phyloP scores from a whole-genome alignment of 2,329 filamentous ascomycete species.

The Penicillium sp. region DNA sequence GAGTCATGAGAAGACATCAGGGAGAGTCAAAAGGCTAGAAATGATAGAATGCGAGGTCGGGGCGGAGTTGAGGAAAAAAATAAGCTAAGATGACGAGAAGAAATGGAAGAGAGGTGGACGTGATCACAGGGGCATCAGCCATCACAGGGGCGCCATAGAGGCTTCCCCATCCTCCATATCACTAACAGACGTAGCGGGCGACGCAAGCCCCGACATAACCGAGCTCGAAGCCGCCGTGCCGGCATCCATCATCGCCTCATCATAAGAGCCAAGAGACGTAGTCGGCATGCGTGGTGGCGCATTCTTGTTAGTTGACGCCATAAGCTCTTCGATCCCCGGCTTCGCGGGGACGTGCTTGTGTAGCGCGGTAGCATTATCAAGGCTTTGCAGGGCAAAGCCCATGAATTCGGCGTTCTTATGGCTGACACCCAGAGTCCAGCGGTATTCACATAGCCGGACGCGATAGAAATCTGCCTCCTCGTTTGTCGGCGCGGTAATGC shows the following conservation, averaged over 20 bases:
- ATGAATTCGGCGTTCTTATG: slow-evolving; percentile 62
- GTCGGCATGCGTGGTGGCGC: slow-evolving; percentile 17
- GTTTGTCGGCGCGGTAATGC: slow-evolving; percentile 79
- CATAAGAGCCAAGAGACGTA: slow-evolving; percentile 16
- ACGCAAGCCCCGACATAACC: slow-evolving; percentile 38
- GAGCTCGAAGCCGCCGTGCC: slow-evolving; percentile 31
- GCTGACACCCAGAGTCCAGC: slow-evolving; percentile 89
- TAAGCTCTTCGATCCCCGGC: slow-evolving; percentile 54
- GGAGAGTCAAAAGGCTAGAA: not conserved
- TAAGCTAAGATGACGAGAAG: not conserved
- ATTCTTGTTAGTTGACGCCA: slow-evolving; percentile 32
- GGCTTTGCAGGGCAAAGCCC: slow-evolving; percentile 70
- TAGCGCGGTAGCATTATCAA: slow-evolving; percentile 68
- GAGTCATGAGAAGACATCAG: slow-evolving; percentile 4
- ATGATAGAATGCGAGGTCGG: not conserved
- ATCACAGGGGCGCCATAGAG: slow-evolving; percentile 15
- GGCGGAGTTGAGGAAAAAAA: not conserved
- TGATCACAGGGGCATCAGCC: slow-evolving; percentile 8
- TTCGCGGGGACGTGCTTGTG: slow-evolving; percentile 70
- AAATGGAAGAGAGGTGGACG: not conserved
- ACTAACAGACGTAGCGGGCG: slow-evolving; percentile 37
- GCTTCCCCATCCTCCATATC: slow-evolving; percentile 31
- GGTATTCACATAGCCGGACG: slow-evolving; percentile 78
- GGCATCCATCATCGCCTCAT: slow-evolving; percentile 28
- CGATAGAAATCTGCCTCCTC: slow-evolving; percentile 95